Evolutionary conservation across 176 grass and related monocot species (phyloP).

Genomic region (Dactylis glomerata): DNA sequence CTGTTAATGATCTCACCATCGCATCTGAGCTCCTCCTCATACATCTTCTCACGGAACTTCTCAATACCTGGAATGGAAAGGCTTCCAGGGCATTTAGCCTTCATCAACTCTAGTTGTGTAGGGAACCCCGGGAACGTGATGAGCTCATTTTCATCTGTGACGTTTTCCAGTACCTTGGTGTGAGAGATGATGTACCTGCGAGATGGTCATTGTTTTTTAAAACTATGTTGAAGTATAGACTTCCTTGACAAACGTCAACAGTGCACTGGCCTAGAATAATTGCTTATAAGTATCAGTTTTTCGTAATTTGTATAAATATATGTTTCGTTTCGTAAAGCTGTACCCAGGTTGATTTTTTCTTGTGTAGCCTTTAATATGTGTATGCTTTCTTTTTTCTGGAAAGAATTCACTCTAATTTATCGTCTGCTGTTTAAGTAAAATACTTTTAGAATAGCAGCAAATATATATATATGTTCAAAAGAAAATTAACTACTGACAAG

Average conservation of each 20-base stretch:
- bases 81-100: conserved; percentile 19
- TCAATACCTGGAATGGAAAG: not conserved
- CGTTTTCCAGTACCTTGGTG: conserved; percentile 30
- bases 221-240: not conserved
- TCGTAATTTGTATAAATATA: not conserved
- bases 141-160: conserved; percentile 42
- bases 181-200: conserved; percentile 29
- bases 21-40: conserved; percentile 32
- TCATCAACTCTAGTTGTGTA: conserved; percentile 40
- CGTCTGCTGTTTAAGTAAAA: not conserved
- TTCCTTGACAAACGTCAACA: not conserved
- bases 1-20: conserved; percentile 60
- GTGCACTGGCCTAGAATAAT: not conserved
- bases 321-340: not conserved
- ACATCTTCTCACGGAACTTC: conserved; percentile 19
- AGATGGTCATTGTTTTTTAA: not conserved
- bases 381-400: not conserved
- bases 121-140: conserved; percentile 48
- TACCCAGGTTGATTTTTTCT: not conserved
- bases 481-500: not conserved
- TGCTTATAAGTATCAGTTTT: not conserved
- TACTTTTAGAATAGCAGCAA: not conserved
- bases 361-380: not conserved
- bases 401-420: not conserved
- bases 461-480: not conserved